Percentiles rank a stretch among this genome's conserved stretches.
These are phyloP conservation scores for Boletus rubropictus DNA, from an alignment of 768 basidiomycete species.

Conservation along the genomic window DNA sequence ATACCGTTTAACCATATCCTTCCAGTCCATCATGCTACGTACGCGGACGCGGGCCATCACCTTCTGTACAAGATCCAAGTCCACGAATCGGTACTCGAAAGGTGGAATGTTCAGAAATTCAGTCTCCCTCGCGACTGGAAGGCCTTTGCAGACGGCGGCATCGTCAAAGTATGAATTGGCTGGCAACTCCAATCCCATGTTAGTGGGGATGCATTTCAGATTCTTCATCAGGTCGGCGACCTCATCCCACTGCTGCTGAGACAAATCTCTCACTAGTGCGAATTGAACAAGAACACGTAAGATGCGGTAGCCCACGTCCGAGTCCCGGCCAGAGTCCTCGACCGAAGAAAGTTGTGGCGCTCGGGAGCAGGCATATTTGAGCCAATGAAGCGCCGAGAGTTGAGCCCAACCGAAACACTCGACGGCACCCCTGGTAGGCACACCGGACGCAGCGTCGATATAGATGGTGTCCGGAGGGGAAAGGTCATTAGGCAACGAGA, in stretches of 20 bases:
- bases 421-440: constrained; percentile 35
- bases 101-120: not conserved
- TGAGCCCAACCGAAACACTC: constrained; percentile 73
- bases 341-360: not conserved
- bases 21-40: constrained; percentile 36
- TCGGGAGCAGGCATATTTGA: constrained; percentile 51
- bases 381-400: constrained; percentile 66
- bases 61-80: not conserved
- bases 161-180: constrained; percentile 74
- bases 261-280: constrained; percentile 58
- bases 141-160: constrained; percentile 63
- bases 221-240: constrained; percentile 45
- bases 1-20: constrained; percentile 6
- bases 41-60: not conserved
- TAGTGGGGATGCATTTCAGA: constrained; percentile 66
- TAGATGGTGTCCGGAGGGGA: constrained; percentile 72
- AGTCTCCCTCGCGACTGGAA: constrained; percentile 5
- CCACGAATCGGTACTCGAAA: not conserved
- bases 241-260: constrained; percentile 48
- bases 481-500: constrained; percentile 69
- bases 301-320: constrained; percentile 53
- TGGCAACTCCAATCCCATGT: constrained; percentile 63
- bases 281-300: constrained; percentile 59
- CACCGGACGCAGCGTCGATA: constrained; percentile 50
- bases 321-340: not conserved